A percentile compares a stretch with the other conserved stretches of the same genome.
Conservation (phyloP, 2,329 filamentous ascomycete species). For the Clarireedia monteithiana region DNA sequence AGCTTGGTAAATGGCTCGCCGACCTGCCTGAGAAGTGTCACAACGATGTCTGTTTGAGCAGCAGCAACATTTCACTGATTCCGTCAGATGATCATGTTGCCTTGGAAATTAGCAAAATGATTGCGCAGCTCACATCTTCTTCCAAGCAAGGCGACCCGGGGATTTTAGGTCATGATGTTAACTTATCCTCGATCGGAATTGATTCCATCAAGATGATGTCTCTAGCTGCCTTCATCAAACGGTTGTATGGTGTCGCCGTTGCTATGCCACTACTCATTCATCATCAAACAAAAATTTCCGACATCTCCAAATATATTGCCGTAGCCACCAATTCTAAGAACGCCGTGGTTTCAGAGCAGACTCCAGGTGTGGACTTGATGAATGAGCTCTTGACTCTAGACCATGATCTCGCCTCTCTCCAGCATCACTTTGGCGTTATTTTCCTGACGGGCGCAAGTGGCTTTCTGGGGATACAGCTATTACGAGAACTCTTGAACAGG, state of each 20-base stretch:
- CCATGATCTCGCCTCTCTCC: neutral
- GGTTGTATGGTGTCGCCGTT: slow-evolving; percentile 1
- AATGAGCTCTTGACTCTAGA: neutral
- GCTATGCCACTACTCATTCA: slow-evolving; percentile 3
- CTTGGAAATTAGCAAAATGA: neutral
- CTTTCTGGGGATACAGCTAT: neutral
- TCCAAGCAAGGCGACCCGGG: neutral
- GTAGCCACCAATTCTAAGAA: neutral
- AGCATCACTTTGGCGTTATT: neutral
- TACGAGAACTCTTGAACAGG: neutral
- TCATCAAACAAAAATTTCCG: slow-evolving; percentile 4
- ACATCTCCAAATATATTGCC: slow-evolving; percentile 2
- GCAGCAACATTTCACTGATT: neutral
- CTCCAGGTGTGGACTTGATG: neutral
- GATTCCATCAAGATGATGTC: slow-evolving; percentile 12
- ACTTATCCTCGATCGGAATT: slow-evolving; percentile 5
- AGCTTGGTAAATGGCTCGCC: slow-evolving; percentile 17
- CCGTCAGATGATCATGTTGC: neutral
- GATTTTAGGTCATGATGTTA: slow-evolving; percentile 3
- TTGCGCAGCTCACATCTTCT: neutral
- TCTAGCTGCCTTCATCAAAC: slow-evolving; percentile 6
- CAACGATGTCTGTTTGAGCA: neutral
- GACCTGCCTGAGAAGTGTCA: neutral
- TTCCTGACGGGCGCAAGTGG: slow-evolving; percentile 1
- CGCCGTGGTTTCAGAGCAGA: neutral